A percentile compares a stretch with the other conserved stretches of the same genome.
Evolutionary conservation across 2,329 filamentous ascomycete genomes (phyloP).

Genomic region (Phyllachora maydis): DNA sequence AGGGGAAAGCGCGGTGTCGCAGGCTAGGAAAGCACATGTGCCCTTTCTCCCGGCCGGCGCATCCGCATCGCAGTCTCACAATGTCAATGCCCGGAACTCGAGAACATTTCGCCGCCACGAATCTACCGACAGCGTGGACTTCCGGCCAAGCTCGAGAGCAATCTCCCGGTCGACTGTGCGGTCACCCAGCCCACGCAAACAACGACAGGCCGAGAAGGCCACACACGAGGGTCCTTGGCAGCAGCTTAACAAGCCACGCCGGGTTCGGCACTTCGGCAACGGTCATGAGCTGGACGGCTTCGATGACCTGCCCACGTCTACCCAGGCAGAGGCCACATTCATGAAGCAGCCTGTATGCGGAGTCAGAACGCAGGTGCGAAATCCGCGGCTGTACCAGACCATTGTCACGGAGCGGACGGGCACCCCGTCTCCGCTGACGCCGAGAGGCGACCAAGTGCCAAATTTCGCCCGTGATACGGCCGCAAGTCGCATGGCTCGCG

Average conservation of each 20-base stretch:
- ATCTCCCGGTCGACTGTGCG: constrained; percentile 36
- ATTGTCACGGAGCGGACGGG: constrained; percentile 29
- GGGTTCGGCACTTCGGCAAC: constrained; percentile 63
- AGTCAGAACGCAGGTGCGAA: constrained; percentile 39
- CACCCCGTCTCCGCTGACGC: constrained; percentile 30
- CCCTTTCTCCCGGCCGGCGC: constrained; percentile 68
- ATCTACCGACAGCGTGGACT: constrained; percentile 47
- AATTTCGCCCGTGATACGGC: constrained; percentile 45
- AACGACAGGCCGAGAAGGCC: constrained; percentile 16
- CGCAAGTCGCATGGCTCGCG: constrained; percentile 42
- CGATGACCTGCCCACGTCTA: constrained; percentile 84
- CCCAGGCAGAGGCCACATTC: constrained; percentile 59
- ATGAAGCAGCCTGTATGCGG: constrained; percentile 59
- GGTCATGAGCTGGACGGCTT: constrained; percentile 84
- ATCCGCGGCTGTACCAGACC: constrained; percentile 34
- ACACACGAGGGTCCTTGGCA: constrained; percentile 31
- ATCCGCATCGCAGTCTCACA: constrained; percentile 42
- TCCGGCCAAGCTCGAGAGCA: constrained; percentile 33
- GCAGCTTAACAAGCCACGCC: constrained; percentile 52
- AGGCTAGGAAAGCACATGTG: constrained; percentile 35
- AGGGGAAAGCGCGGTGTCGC: constrained; percentile 28
- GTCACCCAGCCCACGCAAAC: constrained; percentile 36
- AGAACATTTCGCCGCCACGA: constrained; percentile 63
- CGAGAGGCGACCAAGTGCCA: constrained; percentile 30
- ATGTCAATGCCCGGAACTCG: constrained; percentile 49